Percentiles rank a stretch among this genome's conserved stretches.
Evolutionary conservation across 2,329 filamentous ascomycete species (phyloP).

Genomic region (Piedraia hortae): DNA sequence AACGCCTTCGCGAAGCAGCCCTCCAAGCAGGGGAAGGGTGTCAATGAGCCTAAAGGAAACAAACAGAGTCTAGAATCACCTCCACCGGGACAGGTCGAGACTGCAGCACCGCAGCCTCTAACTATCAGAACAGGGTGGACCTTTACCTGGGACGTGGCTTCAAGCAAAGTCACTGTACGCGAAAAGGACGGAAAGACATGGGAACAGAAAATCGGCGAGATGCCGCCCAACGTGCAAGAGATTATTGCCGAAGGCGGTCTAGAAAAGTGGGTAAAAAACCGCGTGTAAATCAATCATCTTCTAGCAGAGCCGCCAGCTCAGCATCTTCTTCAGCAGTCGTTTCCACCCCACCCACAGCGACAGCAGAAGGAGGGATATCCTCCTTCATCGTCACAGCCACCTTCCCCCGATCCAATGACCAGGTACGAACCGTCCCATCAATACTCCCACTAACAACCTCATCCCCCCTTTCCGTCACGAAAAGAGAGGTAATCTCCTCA

Average conservation of each 20-base stretch:
- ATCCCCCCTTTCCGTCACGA: slow-evolving; percentile 26
- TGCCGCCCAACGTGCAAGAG: slow-evolving; percentile 61
- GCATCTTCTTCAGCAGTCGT: slow-evolving; percentile 79
- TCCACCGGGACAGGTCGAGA: no score
- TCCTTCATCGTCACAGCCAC: slow-evolving; percentile 23
- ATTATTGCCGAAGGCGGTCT: slow-evolving; percentile 54
- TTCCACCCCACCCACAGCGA: slow-evolving; percentile 20
- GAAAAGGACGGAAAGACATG: slow-evolving; percentile 44
- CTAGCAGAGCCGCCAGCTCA: slow-evolving; percentile 78
- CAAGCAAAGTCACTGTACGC: slow-evolving; percentile 40
- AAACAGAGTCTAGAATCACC: slow-evolving; percentile 24
- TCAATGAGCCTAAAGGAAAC: slow-evolving; percentile 26
- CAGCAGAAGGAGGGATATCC: slow-evolving; percentile 6
- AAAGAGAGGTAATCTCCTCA: slow-evolving; percentile 68
- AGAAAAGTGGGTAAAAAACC: slow-evolving; percentile 48
- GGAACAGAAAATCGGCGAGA: slow-evolving; percentile 57
- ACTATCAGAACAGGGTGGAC: slow-evolving; percentile 63
- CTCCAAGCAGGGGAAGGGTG: slow-evolving; percentile 11
- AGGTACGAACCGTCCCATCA: slow-evolving; percentile 64
- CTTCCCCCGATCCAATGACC: slow-evolving; percentile 40
- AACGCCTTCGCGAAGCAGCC: slow-evolving; percentile 22
- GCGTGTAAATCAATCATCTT: slow-evolving; percentile 21
- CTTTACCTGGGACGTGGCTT: slow-evolving; percentile 50
- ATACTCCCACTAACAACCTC: slow-evolving; percentile 58
- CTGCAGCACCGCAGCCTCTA: slow-evolving; percentile 13